phyloP scores from a whole-genome alignment of 179 eudicot genomes.

The Beta macrorhiza region DNA sequence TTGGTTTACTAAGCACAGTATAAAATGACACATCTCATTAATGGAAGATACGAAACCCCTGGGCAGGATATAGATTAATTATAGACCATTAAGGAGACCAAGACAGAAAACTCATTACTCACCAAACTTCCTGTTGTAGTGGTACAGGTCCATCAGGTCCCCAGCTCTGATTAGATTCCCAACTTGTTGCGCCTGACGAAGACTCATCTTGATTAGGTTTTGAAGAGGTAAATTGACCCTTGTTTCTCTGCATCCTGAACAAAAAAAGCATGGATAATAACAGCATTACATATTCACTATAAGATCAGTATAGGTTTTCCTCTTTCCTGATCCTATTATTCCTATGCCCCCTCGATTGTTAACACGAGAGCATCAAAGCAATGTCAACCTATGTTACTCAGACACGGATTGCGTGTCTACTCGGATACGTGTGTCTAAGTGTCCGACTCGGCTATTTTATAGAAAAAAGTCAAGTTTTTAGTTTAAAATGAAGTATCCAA shows the following conservation, averaged over 20 bases:
- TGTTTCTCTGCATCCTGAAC: constrained; percentile 72
- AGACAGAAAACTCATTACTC: constrained; percentile 25
- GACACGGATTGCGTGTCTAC: too few species aligned
- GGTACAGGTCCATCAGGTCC: constrained; percentile 55
- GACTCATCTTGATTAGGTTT: constrained; percentile 58
- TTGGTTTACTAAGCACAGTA: too few species aligned
- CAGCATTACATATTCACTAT: neutral
- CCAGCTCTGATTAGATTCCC: constrained; percentile 68
- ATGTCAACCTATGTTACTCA: neutral
- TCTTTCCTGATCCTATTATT: neutral
- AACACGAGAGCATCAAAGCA: neutral
- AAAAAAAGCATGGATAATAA: neutral
- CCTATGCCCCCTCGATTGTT: neutral
- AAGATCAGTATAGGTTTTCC: neutral
- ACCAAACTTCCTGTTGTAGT: constrained; percentile 59
- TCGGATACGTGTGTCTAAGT: too few species aligned
- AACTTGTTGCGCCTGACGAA: constrained; percentile 55
- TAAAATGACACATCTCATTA: too few species aligned
- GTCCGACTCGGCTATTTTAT: too few species aligned
- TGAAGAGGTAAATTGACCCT: constrained; percentile 82
- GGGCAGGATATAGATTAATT: too few species aligned
- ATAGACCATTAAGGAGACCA: too few species aligned
- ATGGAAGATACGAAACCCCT: too few species aligned
- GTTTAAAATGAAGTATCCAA: too few species aligned
- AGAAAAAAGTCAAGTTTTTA: too few species aligned